Evolutionary conservation across 1,284 basidiomycete species (phyloP).

Genomic region (Mycena sp.): DNA sequence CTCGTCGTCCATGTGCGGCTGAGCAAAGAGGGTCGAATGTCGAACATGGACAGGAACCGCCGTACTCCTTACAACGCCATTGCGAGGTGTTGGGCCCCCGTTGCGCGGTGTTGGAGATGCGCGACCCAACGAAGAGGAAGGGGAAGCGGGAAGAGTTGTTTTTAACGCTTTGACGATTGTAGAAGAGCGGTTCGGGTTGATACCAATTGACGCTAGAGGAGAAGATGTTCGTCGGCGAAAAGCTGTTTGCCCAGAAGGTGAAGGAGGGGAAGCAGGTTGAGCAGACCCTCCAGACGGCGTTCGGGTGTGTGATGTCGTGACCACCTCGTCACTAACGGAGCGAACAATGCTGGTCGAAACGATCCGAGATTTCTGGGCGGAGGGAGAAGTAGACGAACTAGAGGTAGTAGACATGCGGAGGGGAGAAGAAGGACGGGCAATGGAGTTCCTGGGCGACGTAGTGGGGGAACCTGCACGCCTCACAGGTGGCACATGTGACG

Average conservation of each 20-base stretch:
- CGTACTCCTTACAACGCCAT: constrained; percentile 34
- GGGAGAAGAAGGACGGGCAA: constrained; percentile 54
- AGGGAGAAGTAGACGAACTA: constrained; percentile 45
- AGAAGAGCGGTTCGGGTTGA: constrained; percentile 57
- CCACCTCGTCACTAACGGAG: constrained; percentile 50
- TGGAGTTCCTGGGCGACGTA: constrained; percentile 45
- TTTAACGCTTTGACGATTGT: constrained; percentile 32
- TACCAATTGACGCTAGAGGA: constrained; percentile 50
- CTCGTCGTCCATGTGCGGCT: constrained; percentile 58
- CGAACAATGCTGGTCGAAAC: constrained; percentile 51
- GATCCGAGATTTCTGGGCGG: constrained; percentile 56
- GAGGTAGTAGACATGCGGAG: constrained; percentile 49
- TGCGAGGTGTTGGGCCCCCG: constrained; percentile 45
- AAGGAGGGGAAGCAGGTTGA: constrained; percentile 58
- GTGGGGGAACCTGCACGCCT: constrained; percentile 57
- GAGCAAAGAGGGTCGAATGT: constrained; percentile 51
- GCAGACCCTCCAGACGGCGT: constrained; percentile 43
- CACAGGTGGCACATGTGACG: constrained; percentile 58
- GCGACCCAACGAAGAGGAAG: constrained; percentile 45
- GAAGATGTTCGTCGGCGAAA: constrained; percentile 62
- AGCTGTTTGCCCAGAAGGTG: constrained; percentile 50
- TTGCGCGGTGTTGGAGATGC: too few relatives aligned
- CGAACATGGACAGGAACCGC: constrained; percentile 45
- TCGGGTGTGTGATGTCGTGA: constrained; percentile 27
- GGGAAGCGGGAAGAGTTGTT: constrained; percentile 44